Evolutionary conservation across 2,329 filamentous ascomycete genomes (phyloP).

Genomic region (Teratosphaeria nubilosa): DNA sequence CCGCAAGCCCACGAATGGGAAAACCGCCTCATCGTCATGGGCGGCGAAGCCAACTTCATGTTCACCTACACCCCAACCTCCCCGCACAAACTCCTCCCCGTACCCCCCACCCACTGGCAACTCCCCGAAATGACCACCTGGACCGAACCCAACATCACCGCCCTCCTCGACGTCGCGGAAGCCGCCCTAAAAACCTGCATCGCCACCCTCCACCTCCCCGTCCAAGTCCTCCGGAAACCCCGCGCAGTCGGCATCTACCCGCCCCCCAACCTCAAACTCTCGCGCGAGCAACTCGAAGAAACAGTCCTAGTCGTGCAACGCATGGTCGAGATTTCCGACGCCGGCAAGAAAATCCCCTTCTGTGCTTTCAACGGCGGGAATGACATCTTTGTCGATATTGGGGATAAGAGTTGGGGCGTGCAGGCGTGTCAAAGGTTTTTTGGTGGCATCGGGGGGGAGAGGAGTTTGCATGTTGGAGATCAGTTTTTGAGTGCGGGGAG

Average conservation of each 20-base stretch:
- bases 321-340: slow-evolving; percentile 70
- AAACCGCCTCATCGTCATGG: slow-evolving; percentile 67
- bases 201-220: slow-evolving; percentile 66
- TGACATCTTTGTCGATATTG: slow-evolving; percentile 97
- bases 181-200: slow-evolving; percentile 73
- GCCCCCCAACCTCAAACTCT: slow-evolving; percentile 37
- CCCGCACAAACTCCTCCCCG: slow-evolving; percentile 57
- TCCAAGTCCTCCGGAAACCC: slow-evolving; percentile 75
- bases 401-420: slow-evolving; percentile 95
- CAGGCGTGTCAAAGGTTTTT: slow-evolving; percentile 87
- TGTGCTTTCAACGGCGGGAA: slow-evolving; percentile 98
- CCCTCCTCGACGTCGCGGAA: slow-evolving; percentile 83
- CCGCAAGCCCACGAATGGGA: slow-evolving; percentile 47
- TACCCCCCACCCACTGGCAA: slow-evolving; percentile 57
- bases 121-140: slow-evolving; percentile 68
- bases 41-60: slow-evolving; percentile 91
- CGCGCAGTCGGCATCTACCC: slow-evolving; percentile 49
- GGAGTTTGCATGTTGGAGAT: slow-evolving; percentile 86
- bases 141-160: slow-evolving; percentile 65
- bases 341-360: slow-evolving; percentile 65
- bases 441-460: slow-evolving; percentile 60
- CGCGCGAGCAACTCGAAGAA: slow-evolving; percentile 84
- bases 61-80: slow-evolving; percentile 60
- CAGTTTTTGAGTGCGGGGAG: slow-evolving; percentile 92
- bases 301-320: slow-evolving; percentile 92